Conservation (phyloP, 441 rosid genomes). For the Gossypium trilobum region DNA sequence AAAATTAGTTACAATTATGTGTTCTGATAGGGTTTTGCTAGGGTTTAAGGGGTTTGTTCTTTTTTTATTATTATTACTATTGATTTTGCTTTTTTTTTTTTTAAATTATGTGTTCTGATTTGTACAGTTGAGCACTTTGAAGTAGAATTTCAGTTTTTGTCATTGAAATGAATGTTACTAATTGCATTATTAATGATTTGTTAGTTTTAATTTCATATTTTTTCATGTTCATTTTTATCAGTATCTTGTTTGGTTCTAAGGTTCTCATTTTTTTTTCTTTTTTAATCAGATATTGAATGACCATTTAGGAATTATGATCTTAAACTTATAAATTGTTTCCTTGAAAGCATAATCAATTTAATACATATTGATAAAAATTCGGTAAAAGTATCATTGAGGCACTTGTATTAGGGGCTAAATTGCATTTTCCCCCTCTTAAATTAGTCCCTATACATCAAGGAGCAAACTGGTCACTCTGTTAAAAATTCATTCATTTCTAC, state of each 20-base stretch:
- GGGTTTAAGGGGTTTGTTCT: not conserved
- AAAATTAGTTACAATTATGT: not conserved
- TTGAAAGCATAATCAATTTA: not conserved
- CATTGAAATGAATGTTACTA: not conserved
- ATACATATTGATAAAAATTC: not conserved
- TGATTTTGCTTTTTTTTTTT: not conserved
- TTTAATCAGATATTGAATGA: not conserved
- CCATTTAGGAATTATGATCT: not conserved
- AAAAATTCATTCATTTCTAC: too few relatives aligned
- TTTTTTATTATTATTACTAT: not conserved
- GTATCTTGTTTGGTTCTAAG: not conserved
- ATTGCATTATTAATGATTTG: not conserved
- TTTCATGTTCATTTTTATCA: not conserved
- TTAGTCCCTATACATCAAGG: too few relatives aligned
- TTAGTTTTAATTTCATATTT: not conserved
- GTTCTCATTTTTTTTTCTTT: not conserved
- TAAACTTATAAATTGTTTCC: not conserved
- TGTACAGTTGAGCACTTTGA: not conserved
- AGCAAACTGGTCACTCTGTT: too few relatives aligned
- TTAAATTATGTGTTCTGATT: not conserved
- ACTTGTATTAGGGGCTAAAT: too few relatives aligned
- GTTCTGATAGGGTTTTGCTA: slow-evolving; percentile 2
- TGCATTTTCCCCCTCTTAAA: too few relatives aligned
- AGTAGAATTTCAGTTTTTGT: not conserved
- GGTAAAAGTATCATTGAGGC: too few relatives aligned